Base-by-base conservation (phyloP, 169 alveolate species). In the Toxoplasma gondii region DNA sequence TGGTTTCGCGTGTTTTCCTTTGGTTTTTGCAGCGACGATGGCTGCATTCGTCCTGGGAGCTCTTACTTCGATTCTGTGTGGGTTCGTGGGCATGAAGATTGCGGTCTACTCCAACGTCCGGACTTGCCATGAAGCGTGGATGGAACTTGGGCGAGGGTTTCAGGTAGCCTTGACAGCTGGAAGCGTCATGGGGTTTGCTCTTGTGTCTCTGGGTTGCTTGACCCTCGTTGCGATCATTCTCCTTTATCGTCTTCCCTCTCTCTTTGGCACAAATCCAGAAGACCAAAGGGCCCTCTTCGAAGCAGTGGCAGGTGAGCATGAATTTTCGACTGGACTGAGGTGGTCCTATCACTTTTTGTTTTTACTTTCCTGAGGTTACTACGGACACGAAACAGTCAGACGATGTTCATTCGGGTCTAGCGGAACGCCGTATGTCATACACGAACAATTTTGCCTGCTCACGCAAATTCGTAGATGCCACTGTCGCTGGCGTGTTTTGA, bases 1-100 rank as follows among this genome's bases (percentile, higher is more conserved):
- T 12, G 58, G 58, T 49, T 7, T 49, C 12, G 22, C 67, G 64
- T 41, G 53, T 24, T 0, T 82, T 29, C 39, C 90, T 41, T 36
- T 4, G 4, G 10, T 31, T 91, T 43, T 38, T 67, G 19, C 91
- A 93, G 97, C 95, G 95, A 97, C 99, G 31, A 97, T 98, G 43
- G 88, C 96, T 12, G 98, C 99, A 39, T 98, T 98, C 96, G 84
- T 98, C 45, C 93, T 97, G 45, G 99, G 99, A 44, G 97, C 98
- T 43, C 64, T 96, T 88, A 98, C 99, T 36, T 98, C 99, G 69
- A 96, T 98, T 69, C 74, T 97, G 41, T 96, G 98, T 88, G 99
- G 99, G 17, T 98, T 96, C 96, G 94, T 97, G 53, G 98, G 98
- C 53, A 97, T 98, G 98, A 97, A 95, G 95, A 96, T 97, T 43